These are phyloP conservation scores for Neurospora sp. DNA, from an alignment of 495 filamentous ascomycete species.

Conservation along the genomic window DNA sequence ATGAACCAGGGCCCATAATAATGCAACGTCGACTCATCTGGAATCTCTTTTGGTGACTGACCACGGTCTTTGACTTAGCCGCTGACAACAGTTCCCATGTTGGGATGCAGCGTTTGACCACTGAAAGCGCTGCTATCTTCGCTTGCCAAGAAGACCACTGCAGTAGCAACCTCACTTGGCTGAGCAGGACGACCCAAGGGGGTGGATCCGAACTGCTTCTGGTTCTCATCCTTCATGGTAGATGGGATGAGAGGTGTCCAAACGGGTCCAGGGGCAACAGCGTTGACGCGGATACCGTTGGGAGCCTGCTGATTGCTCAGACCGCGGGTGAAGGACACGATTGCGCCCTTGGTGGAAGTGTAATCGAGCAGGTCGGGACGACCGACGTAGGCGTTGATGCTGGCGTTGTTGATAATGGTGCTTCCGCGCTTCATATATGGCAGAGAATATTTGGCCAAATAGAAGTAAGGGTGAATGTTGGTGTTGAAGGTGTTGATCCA, in stretches of 20 bases:
- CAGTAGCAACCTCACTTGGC: constrained; percentile 71
- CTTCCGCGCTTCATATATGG: constrained; percentile 67
- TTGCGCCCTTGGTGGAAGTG: constrained; percentile 74
- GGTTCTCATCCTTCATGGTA: constrained; percentile 61
- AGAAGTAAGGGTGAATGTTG: constrained; percentile 68
- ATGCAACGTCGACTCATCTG: not conserved
- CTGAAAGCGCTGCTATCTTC: constrained; percentile 60
- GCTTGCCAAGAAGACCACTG: constrained; percentile 77
- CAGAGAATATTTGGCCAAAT: constrained; percentile 66
- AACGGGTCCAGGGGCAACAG: constrained; percentile 68
- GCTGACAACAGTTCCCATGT: constrained; percentile 54
- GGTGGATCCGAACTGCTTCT: constrained; percentile 57
- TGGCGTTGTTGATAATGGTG: constrained; percentile 75
- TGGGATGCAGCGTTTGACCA: constrained; percentile 56
- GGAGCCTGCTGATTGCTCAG: constrained; percentile 64
- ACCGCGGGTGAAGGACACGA: constrained; percentile 70
- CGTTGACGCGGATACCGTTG: constrained; percentile 73
- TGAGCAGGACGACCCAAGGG: constrained; percentile 75
- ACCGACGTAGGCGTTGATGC: constrained; percentile 75
- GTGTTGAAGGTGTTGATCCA: constrained; percentile 68
- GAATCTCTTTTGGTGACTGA: not conserved
- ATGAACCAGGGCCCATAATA: not conserved
- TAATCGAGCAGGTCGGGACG: constrained; percentile 79
- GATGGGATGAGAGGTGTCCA: constrained; percentile 79
- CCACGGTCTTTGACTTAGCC: constrained; percentile 27